These are phyloP conservation scores for Symbiodinium pilosum DNA, from an alignment of 73 alveolate species.

Conservation along the genomic window DNA sequence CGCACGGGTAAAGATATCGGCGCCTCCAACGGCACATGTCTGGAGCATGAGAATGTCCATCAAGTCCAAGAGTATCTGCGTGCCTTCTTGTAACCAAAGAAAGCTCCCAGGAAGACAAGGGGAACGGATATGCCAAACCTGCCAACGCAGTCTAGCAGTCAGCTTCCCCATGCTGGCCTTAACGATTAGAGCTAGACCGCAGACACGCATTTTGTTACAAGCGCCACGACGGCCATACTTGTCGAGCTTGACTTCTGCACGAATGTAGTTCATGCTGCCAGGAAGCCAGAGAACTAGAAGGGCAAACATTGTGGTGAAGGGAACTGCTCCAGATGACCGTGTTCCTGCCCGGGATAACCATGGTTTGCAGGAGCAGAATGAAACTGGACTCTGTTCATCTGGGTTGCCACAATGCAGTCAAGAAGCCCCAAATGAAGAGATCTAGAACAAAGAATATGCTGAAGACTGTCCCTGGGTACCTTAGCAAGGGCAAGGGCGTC, in stretches of 20 bases:
- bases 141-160: background rate
- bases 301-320: constrained; percentile 91
- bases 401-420: background rate
- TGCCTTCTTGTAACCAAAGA: constrained; percentile 91
- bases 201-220: background rate
- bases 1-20: constrained; percentile 91
- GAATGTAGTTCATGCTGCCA: background rate
- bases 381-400: no score
- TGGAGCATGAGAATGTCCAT: no score
- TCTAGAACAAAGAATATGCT: constrained; percentile 86
- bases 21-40: background rate
- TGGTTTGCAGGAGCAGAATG: no score
- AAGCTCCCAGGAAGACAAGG: constrained; percentile 88
- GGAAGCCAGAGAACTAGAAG: constrained; percentile 82
- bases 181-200: no score
- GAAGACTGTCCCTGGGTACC: constrained; percentile 94
- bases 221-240: no score
- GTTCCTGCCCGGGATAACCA: constrained; percentile 37
- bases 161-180: no score
- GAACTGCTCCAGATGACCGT: constrained; percentile 90
- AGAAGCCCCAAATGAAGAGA: constrained; percentile 39
- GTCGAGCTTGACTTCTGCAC: no score
- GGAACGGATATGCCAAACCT: constrained; percentile 94
- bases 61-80: background rate
- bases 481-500: no score